phyloP scores from a whole-genome alignment of 352 stramenopile species.

The Pythium rhizo-oryzae region DNA sequence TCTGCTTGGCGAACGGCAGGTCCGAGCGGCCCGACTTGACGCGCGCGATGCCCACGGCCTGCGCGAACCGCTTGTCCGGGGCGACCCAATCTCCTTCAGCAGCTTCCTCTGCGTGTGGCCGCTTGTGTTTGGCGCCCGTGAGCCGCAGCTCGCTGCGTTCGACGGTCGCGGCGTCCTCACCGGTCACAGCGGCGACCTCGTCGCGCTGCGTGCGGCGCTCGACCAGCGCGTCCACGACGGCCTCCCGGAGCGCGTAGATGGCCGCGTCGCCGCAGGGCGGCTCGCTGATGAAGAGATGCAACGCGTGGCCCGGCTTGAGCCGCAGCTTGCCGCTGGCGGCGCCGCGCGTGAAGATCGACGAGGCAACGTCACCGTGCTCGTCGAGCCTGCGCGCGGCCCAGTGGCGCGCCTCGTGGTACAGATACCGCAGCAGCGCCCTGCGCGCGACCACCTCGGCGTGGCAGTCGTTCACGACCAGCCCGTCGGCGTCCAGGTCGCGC shows the following conservation, averaged over 20 bases:
- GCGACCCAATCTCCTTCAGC: neutral
- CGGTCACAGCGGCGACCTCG: neutral
- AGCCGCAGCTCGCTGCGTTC: slow-evolving; percentile 51
- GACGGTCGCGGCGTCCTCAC: neutral
- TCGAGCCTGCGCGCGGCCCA: slow-evolving; percentile 27
- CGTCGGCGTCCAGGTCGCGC: slow-evolving; percentile 63
- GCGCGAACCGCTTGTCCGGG: slow-evolving; percentile 57
- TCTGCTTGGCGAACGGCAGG: slow-evolving; percentile 82
- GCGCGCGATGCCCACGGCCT: slow-evolving; percentile 76
- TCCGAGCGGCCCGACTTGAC: slow-evolving; percentile 94
- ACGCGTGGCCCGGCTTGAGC: slow-evolving; percentile 57
- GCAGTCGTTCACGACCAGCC: slow-evolving; percentile 90
- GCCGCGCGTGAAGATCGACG: slow-evolving; percentile 55
- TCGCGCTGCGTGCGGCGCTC: slow-evolving; percentile 40
- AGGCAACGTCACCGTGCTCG: neutral
- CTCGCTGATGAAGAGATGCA: slow-evolving; percentile 94
- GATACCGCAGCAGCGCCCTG: slow-evolving; percentile 80
- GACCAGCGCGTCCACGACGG: slow-evolving; percentile 68
- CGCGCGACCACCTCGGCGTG: slow-evolving; percentile 93
- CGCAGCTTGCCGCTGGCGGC: slow-evolving; percentile 37
- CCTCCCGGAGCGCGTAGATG: slow-evolving; percentile 89
- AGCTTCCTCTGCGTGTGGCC: slow-evolving; percentile 2
- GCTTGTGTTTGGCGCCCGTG: slow-evolving; percentile 67
- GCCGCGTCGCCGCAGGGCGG: slow-evolving; percentile 92
- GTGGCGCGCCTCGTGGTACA: slow-evolving; percentile 80